Conservation (phyloP, 1,284 basidiomycete genomes). For the Sanghuangporus baumii region DNA sequence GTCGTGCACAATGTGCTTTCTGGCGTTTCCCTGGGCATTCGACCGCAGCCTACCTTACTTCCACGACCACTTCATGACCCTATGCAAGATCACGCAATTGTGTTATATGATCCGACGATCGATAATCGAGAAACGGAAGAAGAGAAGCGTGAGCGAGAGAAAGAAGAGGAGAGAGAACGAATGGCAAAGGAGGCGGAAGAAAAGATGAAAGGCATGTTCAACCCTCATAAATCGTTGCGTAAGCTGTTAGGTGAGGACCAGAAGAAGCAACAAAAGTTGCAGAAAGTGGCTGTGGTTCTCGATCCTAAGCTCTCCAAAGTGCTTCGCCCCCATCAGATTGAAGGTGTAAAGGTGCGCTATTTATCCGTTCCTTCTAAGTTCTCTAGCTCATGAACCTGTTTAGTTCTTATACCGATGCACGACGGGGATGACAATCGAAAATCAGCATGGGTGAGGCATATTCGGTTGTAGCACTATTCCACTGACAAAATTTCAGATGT, state of each 20-base stretch:
- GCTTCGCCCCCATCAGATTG: constrained; percentile 94
- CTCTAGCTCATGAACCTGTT: constrained; percentile 18
- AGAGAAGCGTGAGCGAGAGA: constrained; percentile 64
- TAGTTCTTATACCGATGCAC: constrained; percentile 94
- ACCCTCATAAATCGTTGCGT: constrained; percentile 91
- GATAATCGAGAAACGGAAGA: constrained; percentile 88
- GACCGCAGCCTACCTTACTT: constrained; percentile 77
- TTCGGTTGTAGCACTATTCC: neutral
- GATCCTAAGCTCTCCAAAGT: constrained; percentile 86
- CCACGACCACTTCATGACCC: constrained; percentile 94
- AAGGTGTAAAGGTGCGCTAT: constrained; percentile 84
- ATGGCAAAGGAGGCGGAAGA: constrained; percentile 60
- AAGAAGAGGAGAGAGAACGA: constrained; percentile 62
- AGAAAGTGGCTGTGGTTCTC: constrained; percentile 95
- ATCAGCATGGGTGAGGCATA: constrained; percentile 68
- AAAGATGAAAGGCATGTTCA: constrained; percentile 66
- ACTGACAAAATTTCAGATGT: constrained; percentile 38
- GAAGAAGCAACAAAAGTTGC: constrained; percentile 58
- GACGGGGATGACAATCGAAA: constrained; percentile 87
- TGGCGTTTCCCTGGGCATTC: constrained; percentile 79
- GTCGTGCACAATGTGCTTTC: constrained; percentile 60
- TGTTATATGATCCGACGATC: constrained; percentile 94
- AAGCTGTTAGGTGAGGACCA: constrained; percentile 75
- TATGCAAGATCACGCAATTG: constrained; percentile 97
- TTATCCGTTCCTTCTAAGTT: constrained; percentile 5